phyloP scores from a whole-genome alignment of 371 early-diverging fungal genomes.

The Lichtheimia hyalospora region DNA sequence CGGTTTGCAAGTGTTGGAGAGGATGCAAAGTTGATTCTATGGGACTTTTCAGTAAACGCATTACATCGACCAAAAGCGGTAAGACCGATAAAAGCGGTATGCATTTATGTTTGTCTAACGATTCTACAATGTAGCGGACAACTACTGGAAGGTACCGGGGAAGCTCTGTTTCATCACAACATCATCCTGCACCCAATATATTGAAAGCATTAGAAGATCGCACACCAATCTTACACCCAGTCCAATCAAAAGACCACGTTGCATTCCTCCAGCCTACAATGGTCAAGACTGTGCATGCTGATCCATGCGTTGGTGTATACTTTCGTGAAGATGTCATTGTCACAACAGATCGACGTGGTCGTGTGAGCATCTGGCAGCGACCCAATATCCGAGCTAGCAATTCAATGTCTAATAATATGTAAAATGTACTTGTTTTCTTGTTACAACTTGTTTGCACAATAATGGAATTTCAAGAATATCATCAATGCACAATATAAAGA shows the following conservation, averaged over 20 bases:
- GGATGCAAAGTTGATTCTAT: constrained; percentile 84
- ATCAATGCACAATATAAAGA: no score
- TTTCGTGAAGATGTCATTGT: constrained; percentile 85
- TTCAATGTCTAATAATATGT: not conserved
- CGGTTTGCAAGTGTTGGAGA: constrained; percentile 93
- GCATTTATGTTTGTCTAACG: no score
- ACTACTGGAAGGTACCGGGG: constrained; percentile 31
- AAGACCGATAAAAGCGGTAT: constrained; percentile 18
- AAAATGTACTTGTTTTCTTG: not conserved
- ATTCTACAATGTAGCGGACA: constrained; percentile 14
- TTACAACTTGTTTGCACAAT: constrained; percentile 28
- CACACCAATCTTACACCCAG: constrained; percentile 53
- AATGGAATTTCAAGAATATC: no score
- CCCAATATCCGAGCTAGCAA: constrained; percentile 37
- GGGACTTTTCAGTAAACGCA: constrained; percentile 90
- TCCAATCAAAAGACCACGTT: constrained; percentile 67
- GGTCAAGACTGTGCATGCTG: constrained; percentile 72
- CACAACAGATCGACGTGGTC: constrained; percentile 82
- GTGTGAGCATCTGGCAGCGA: constrained; percentile 79
- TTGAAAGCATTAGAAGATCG: constrained; percentile 20
- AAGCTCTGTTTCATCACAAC: constrained; percentile 38
- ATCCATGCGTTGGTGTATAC: constrained; percentile 71
- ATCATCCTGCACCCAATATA: constrained; percentile 27
- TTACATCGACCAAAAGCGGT: constrained; percentile 75
- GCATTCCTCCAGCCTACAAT: constrained; percentile 81